Evolutionary conservation across 1,139 yeast genomes (phyloP), one percentile per base, ranked within the genome.

Genomic region (Scheffersomyces titani): DNA sequence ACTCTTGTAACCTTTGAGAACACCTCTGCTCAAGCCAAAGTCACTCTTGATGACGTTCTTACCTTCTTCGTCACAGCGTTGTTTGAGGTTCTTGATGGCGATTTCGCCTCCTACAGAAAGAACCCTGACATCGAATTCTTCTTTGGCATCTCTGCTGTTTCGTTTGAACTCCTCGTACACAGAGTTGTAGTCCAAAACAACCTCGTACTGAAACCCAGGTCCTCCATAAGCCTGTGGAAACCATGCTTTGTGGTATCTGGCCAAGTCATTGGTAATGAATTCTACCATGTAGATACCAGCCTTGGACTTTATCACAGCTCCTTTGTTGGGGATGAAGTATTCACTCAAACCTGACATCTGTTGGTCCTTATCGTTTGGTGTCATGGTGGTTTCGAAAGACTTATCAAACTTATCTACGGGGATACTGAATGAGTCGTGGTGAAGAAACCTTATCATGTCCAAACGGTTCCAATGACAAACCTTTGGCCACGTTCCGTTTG

Each of bases 381-480:
- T 44, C 53, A 59, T 55, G 1, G 74, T 70, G 0, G 82, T 75
- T 0, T 65, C 51, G 24, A 54, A 65, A 0, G 66, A 59, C 58
- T 80, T 79, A 1, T 67, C 69, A 62, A 77, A 78, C 6, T 65
- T 73, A 68, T 94, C 98, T 11, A 77, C 70, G 0, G 96, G 96
- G 36, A 90, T 70, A 2, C 88, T 73, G 70, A 93, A 93, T 0
- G 91, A 84, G 5, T 90, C 96, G 70, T 94, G 98, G 67, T 84
- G 85, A 51, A 92, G 74, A 69, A 89, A 94, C 65, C 97, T 79
- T 54, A 91, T 67, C 51, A 90, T 71, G 70, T 94, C 99, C 56
- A 91, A 74, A 59, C 90, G 81, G 70, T 93, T 88, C 98, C 98
- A 94, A 44, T 86, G 87, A 66, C 97, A 93, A 4, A 64, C 64